These are phyloP conservation scores for Epichloe bromicola DNA, from an alignment of 2,329 filamentous ascomycete genomes.

Conservation along the genomic window DNA sequence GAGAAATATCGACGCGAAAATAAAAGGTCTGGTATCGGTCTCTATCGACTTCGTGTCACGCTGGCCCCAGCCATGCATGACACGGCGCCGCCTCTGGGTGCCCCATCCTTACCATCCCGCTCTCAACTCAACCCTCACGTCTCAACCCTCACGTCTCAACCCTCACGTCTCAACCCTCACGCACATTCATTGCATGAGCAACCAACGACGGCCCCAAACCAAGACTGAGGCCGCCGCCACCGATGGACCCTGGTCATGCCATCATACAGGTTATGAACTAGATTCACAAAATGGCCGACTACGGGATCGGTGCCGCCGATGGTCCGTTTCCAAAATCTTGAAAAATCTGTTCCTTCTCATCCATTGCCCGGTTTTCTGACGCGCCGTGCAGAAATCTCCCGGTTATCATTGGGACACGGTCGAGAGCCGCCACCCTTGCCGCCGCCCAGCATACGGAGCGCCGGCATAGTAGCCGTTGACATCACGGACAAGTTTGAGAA, in stretches of 20 bases:
- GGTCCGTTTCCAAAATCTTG: conserved; percentile 13
- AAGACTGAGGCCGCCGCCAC: background rate
- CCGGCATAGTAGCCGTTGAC: conserved; percentile 42
- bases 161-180: background rate
- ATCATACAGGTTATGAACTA: background rate
- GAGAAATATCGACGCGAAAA: background rate
- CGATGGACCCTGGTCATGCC: conserved; percentile 3
- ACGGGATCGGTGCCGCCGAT: conserved; percentile 21
- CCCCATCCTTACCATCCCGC: conserved; percentile 5
- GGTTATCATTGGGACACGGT: conserved; percentile 26
- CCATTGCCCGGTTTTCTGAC: conserved; percentile 12
- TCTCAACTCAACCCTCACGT: background rate
- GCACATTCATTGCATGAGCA: background rate
- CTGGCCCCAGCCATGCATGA: background rate
- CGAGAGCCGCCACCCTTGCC: conserved; percentile 20
- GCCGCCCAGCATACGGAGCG: conserved; percentile 27
- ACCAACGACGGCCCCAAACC: background rate
- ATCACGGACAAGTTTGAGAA: conserved; percentile 43
- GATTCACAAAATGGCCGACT: conserved; percentile 20
- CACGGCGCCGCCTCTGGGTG: background rate
- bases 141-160: background rate
- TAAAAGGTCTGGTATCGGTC: background rate
- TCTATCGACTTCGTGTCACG: background rate
- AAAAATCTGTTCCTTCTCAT: background rate
- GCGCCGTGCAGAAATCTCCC: conserved; percentile 24